Base-by-base conservation (phyloP, 2,329 filamentous ascomycete genomes). In the Xylariaceae sp. region DNA sequence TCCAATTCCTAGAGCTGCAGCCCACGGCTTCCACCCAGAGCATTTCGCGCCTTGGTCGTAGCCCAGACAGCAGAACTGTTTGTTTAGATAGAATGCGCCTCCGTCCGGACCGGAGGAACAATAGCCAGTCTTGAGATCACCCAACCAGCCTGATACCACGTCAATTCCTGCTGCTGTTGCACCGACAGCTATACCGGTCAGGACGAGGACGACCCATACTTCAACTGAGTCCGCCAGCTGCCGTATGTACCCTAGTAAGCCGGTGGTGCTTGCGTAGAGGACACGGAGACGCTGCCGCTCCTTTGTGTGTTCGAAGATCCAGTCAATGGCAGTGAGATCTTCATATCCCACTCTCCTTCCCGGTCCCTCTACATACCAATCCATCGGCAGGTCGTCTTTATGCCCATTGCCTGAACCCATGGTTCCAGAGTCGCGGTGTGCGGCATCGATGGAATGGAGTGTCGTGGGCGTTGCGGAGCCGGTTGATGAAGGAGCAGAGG, bases 241-340 rank as follows among this genome's bases (percentile, higher is more conserved):
- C 62, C 83, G 86, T 56, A 88, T 68, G 67, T 91, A 85, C 10
- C 92, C 91, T 17, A 92, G 61, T 4, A 96, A 66, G 0, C 92
- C 90, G 17, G 83, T 80, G 6, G 86, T 82, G 67, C 82, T 84
- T 0, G 88, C 84, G 57, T 86, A 83, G 17, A 99, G 78, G 35
- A 88, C 83, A n/a, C 91, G 85, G 68, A 95, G 77, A 23, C 94
- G 85, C 73, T 96, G 91, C 17, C 94, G 85, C 76, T 99, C 94
- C 74, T 97, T 97, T 55, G 90, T 94, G 72, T 97, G 96, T 74
- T 99, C 94, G 69, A 96, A 97, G 71, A 97, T 97, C 94, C 94
- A 99, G 77, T 99, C 94, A 73, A 99, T 99, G 60, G 94, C 93
- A 13, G 93, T 97, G 73, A 97, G 80, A 75, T 99, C 89, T 71